Evolutionary conservation across 208 protist species (phyloP).

Genomic region (Wallacemonas sp.): DNA sequence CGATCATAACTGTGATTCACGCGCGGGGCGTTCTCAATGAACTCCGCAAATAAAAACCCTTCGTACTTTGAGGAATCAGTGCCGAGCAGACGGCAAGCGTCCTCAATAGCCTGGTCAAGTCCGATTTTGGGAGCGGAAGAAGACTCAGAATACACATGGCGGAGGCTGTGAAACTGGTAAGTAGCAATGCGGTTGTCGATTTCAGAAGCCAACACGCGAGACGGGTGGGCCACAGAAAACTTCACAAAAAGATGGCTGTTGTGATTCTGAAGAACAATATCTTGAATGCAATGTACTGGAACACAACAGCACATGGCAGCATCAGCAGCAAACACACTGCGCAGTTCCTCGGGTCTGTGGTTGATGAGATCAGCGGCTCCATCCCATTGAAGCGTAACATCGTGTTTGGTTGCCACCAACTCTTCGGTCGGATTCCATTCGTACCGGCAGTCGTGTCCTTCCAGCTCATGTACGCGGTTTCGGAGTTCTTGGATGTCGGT

Average conservation of each 20-base stretch:
- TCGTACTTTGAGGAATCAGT: conserved; percentile 37
- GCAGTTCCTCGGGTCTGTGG: conserved; percentile 51
- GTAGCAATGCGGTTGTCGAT: conserved; percentile 30
- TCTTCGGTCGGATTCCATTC: conserved; percentile 14
- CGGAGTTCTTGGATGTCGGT: conserved; percentile 4
- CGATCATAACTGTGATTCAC: conserved; percentile 37
- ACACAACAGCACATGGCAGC: conserved; percentile 33
- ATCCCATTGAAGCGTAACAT: conserved; percentile 32
- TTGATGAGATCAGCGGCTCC: conserved; percentile 25
- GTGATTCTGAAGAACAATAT: conserved; percentile 14
- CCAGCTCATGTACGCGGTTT: conserved; percentile 19
- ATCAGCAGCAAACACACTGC: conserved; percentile 27
- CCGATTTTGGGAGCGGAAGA: conserved; percentile 28
- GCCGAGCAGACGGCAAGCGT: conserved; percentile 29
- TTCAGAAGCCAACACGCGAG: conserved; percentile 14
- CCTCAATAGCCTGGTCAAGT: conserved; percentile 50
- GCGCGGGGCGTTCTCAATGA: conserved; percentile 37
- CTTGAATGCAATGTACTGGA: conserved; percentile 32
- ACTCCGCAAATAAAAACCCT: conserved; percentile 42
- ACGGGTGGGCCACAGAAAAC: conserved; percentile 40
- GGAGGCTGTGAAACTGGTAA: conserved; percentile 35
- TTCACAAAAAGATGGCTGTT: conserved; percentile 26
- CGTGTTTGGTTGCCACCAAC: conserved; percentile 39
- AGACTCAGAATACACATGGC: conserved; percentile 27
- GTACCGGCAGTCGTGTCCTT: conserved; percentile 17